A percentile compares a stretch with the other conserved stretches of the same genome.
Conservation (phyloP, 2,329 filamentous ascomycete species). For the Aspergillus caelatus region DNA sequence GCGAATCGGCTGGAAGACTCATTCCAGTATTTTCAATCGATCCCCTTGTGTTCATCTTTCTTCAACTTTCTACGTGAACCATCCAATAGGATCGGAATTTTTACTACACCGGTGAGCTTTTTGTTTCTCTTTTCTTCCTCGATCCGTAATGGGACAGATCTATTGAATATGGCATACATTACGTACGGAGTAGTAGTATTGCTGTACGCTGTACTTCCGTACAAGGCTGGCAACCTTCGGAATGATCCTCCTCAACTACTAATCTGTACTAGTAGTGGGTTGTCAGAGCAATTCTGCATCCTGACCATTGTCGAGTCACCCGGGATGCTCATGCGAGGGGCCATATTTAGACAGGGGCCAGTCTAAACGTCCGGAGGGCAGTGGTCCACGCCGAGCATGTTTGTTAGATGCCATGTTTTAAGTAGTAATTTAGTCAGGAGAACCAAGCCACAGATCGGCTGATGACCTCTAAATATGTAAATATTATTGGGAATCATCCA, state of each 20-base stretch:
- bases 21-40: background rate
- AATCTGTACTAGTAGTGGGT: background rate
- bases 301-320: background rate
- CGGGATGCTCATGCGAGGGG: conserved; percentile 4
- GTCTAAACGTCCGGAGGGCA: background rate
- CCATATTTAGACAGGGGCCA: background rate
- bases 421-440: background rate
- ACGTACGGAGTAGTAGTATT: background rate
- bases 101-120: background rate
- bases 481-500: background rate
- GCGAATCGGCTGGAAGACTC: background rate
- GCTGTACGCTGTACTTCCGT: background rate
- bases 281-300: background rate
- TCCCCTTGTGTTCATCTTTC: too few relatives aligned
- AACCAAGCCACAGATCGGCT: background rate
- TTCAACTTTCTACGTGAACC: background rate
- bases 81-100: background rate
- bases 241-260: too few relatives aligned
- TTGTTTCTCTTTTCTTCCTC: background rate
- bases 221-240: background rate
- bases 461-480: background rate
- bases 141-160: too few relatives aligned
- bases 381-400: background rate
- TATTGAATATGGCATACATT: too few relatives aligned
- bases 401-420: background rate